Conservation (phyloP, 805 yeast genomes). For the Nakazawaea wickerhamii region DNA sequence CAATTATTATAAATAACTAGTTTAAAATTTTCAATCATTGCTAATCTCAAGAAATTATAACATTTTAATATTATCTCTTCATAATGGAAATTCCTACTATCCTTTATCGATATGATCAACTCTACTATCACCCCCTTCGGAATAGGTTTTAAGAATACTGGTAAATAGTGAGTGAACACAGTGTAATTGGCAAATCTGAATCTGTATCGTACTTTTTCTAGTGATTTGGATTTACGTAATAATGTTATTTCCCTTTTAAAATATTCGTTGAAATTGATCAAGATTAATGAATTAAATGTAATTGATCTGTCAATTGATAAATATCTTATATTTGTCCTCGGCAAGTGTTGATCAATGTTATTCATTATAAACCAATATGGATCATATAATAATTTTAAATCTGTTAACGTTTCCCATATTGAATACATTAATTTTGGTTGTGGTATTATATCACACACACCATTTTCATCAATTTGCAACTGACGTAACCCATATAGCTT, state of each 20-base stretch:
- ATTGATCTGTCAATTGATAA: constrained; percentile 2
- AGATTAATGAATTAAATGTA: not conserved
- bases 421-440: not conserved
- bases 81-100: not conserved
- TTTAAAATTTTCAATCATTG: not conserved
- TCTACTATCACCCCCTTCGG: not conserved
- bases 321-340: not conserved
- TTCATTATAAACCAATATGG: constrained; percentile 7
- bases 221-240: not conserved
- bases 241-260: not conserved
- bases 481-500: constrained; percentile 16
- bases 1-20: constrained; percentile 5
- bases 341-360: not conserved
- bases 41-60: not conserved
- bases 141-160: not conserved
- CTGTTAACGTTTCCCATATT: not conserved
- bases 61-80: constrained; percentile 1
- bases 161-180: not conserved
- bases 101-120: constrained; percentile 1
- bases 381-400: not conserved
- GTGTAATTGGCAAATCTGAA: not conserved
- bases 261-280: not conserved
- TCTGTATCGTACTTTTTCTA: not conserved
- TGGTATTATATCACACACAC: constrained; percentile 9
- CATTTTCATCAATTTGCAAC: constrained; percentile 13